phyloP scores from a whole-genome alignment of 192 early-diverging fungal species.

The Thamnidium elegans region DNA sequence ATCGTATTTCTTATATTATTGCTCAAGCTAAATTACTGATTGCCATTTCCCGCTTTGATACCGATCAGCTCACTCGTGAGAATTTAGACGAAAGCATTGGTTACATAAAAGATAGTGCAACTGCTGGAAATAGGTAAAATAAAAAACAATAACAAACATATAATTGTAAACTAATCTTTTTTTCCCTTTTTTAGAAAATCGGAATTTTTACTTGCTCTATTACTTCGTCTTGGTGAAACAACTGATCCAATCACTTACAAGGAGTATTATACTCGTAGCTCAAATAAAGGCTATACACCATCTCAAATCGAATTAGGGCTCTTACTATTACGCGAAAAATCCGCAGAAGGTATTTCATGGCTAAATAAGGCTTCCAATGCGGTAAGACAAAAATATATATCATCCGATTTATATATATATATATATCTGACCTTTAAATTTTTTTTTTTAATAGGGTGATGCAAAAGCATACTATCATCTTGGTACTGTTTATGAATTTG shows the following conservation, averaged over 20 bases:
- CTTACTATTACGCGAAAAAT: conserved; percentile 18
- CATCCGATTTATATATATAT: neutral
- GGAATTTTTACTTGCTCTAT: conserved; percentile 9
- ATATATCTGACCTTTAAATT: neutral
- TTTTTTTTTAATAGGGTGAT: conserved; percentile 26
- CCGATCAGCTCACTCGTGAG: conserved; percentile 10
- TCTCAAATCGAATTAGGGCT: conserved; percentile 34
- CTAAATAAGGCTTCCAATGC: conserved; percentile 28
- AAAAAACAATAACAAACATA: neutral
- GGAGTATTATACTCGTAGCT: conserved; percentile 31
- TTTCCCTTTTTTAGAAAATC: neutral
- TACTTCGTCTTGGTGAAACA: conserved; percentile 20
- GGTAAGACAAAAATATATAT: conserved; percentile 21
- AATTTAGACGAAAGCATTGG: conserved; percentile 16
- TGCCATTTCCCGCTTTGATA: conserved; percentile 22
- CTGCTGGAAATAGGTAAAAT: conserved; percentile 33
- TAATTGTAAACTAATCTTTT: neutral
- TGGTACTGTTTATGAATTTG: conserved; percentile 32
- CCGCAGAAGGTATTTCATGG: conserved; percentile 30
- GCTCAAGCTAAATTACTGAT: conserved; percentile 29
- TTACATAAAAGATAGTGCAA: conserved; percentile 33
- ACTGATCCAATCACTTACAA: conserved; percentile 21
- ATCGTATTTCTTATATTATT: neutral
- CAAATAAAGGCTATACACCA: conserved; percentile 33
- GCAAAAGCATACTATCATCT: conserved; percentile 28